Base-by-base conservation (phyloP, 306 rosid species). In the Glycyrrhiza uralensis region DNA sequence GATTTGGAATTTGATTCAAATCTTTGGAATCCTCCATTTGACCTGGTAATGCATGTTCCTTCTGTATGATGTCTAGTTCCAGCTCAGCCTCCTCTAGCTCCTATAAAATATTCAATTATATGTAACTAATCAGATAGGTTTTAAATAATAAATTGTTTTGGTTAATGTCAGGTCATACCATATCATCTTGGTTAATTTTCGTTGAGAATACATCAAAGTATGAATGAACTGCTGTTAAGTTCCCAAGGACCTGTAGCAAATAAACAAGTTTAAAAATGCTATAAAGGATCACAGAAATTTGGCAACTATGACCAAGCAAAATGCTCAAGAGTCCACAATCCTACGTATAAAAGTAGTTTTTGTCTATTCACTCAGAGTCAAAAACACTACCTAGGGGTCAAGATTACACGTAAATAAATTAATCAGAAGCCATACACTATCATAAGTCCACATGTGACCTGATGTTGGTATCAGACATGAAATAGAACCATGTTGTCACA, bases 71-170 rank as follows among this genome's bases (percentile, higher is more conserved):
- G 61, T 87, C 86, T 77, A 90, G 84, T 66, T 93, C 98, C 66
- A 93, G 67, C 84, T 90, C 96, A 78, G 96, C 93, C 88, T 93
- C 98, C 85, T 90, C 96, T 30, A 88, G 66, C 82, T 88, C 96
- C 98, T 93, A 81, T 7, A 72, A 82, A 77, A 55, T 77, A 58
- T 23, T 67, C 51, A 76, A 67, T 33, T 65, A 72, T 68, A 51
- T 57, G 39, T 33, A 69, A 85, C 10, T 58, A 58, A 29, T 58
- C 54, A 62, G 23, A 46, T 12, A 47, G 28, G 29, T 49, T 55
- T 24, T 3, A 41, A 67, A 76, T 17, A 60, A 57, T 54, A 79
- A 75, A 76, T 18, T 45, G 38, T n/a, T 83, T 47, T 29, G 10
- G 72, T 14, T 65, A 33, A 47, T 73, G 74, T 65, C 57, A 57